Conservation (phyloP, 2,329 filamentous ascomycete species). For the Pestalotiopsis sp. region DNA sequence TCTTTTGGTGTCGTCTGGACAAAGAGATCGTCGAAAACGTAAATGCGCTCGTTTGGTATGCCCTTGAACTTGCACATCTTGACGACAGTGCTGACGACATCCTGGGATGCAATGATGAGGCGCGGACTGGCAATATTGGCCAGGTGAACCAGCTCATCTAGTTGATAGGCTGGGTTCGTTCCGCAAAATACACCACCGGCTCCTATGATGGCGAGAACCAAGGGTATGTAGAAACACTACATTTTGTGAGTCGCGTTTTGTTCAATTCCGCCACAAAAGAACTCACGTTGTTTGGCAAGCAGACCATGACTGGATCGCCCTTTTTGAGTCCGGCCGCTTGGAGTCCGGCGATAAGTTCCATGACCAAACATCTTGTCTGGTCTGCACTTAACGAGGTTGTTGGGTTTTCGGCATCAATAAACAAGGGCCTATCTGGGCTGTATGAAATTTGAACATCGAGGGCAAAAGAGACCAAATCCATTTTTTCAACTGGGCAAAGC, state of each 20-base stretch:
- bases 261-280: background rate
- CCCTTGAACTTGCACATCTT: constrained; percentile 7
- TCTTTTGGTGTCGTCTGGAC: background rate
- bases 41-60: constrained; percentile 5
- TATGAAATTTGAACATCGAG: constrained; percentile 37
- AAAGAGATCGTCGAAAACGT: background rate
- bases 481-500: background rate
- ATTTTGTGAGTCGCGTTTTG: constrained; percentile 10
- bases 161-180: constrained; percentile 1
- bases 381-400: constrained; percentile 36
- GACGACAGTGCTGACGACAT: background rate
- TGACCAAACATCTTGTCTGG: constrained; percentile 38
- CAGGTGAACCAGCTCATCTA: constrained; percentile 8
- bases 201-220: constrained; percentile 34
- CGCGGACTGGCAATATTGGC: constrained; percentile 10
- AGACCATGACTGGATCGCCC: constrained; percentile 3
- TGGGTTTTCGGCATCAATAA: constrained; percentile 43
- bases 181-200: constrained; percentile 9
- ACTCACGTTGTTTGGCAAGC: constrained; percentile 7
- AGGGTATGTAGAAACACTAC: constrained; percentile 41
- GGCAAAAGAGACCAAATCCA: constrained; percentile 42
- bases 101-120: background rate
- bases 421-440: constrained; percentile 39
- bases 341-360: constrained; percentile 15
- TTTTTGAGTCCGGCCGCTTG: background rate